phyloP scores from a whole-genome alignment of 78 protist genomes.

The Emiliania huxleyi region DNA sequence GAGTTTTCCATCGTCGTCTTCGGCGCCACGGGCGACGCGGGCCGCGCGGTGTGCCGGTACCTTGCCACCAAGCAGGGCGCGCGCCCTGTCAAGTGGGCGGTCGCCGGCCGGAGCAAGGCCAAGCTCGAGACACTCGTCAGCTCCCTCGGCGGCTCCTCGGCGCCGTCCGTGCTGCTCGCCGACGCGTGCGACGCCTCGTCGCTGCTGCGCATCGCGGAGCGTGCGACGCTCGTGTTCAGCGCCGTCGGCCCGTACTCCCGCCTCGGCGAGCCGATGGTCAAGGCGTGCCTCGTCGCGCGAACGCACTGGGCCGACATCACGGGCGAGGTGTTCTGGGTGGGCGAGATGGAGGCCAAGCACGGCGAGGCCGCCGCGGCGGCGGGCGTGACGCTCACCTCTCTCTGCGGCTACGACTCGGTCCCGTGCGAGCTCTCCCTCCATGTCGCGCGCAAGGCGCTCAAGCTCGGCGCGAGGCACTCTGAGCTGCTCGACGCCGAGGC shows the following conservation, averaged over 20 bases:
- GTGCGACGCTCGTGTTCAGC: background rate
- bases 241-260: background rate
- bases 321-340: slow-evolving; percentile 7
- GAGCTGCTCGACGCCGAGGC: background rate
- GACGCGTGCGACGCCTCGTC: background rate
- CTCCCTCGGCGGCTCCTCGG: background rate
- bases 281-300: background rate
- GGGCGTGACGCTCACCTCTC: background rate
- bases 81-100: background rate
- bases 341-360: background rate
- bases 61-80: background rate
- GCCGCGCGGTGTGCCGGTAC: background rate
- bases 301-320: slow-evolving; percentile 24
- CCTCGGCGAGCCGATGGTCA: background rate
- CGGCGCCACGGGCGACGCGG: slow-evolving; percentile 8
- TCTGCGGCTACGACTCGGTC: slow-evolving; percentile 8
- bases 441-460: background rate
- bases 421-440: background rate
- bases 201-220: background rate
- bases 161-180: background rate
- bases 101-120: background rate
- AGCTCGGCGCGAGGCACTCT: background rate
- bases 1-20: background rate
- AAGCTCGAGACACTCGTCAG: background rate
- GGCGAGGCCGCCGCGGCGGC: background rate